These are phyloP conservation scores for Oryza nivara DNA, from an alignment of 176 grass and related monocot species.

Conservation along the genomic window DNA sequence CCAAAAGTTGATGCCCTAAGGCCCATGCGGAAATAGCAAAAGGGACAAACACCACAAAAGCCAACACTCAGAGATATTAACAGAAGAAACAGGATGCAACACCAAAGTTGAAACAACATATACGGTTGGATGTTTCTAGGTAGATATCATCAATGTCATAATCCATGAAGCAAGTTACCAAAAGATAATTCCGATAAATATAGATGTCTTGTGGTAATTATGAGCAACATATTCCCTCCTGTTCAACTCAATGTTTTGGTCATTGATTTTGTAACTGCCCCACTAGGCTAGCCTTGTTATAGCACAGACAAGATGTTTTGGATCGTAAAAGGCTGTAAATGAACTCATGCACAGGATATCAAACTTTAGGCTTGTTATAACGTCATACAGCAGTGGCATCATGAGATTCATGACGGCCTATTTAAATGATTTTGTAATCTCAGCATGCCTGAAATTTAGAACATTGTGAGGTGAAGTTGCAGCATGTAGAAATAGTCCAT, in stretches of 20 bases:
- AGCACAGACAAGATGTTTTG: not conserved
- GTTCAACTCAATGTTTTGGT: not conserved
- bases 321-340: not conserved
- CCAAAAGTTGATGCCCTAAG: not conserved
- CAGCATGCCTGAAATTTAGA: not conserved
- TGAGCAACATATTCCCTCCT: not conserved
- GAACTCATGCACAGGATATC: not conserved
- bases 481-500: not conserved
- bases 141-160: not conserved
- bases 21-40: not conserved
- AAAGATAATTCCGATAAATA: not conserved
- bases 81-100: not conserved
- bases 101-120: slow-evolving; percentile 3
- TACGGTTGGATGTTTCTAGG: not conserved
- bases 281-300: not conserved
- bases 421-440: not conserved
- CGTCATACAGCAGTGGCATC: no score
- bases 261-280: not conserved
- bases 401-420: not conserved
- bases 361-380: not conserved
- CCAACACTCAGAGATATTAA: not conserved
- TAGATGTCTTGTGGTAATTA: not conserved
- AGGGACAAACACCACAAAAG: slow-evolving; percentile 2
- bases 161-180: not conserved
- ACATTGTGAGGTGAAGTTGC: not conserved